These are phyloP conservation scores for Rhodosporidiobolus odoratus DNA, from an alignment of 768 basidiomycete species.

Conservation along the genomic window DNA sequence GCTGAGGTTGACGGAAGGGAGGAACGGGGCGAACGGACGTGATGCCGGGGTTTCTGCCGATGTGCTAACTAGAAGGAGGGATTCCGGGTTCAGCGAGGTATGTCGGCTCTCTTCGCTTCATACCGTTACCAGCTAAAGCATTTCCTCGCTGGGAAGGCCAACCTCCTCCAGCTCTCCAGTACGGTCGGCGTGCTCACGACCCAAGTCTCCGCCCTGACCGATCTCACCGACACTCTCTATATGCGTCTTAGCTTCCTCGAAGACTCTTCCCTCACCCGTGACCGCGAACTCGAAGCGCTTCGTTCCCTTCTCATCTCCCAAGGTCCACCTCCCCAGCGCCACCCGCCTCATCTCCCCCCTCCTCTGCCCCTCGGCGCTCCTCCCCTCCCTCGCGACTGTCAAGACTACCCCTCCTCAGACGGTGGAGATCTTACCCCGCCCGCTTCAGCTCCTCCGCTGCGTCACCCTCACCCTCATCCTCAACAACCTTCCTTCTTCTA, in stretches of 20 bases:
- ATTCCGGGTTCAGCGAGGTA: constrained; percentile 2
- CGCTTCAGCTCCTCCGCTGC: neutral
- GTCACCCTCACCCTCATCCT: neutral
- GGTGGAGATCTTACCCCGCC: constrained; percentile 8
- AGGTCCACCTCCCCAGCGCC: neutral
- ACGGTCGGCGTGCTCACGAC: neutral
- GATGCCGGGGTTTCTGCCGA: too few relatives aligned
- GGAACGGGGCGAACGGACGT: too few relatives aligned
- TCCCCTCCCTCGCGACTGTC: neutral
- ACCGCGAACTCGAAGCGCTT: constrained; percentile 2
- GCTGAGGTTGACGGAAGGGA: neutral
- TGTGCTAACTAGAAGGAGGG: neutral
- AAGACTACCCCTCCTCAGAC: neutral
- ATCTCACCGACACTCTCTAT: neutral
- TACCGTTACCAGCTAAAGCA: neutral
- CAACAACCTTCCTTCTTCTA: neutral
- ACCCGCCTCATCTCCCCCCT: neutral
- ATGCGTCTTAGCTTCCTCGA: neutral
- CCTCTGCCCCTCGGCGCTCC: neutral
- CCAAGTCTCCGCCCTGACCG: neutral
- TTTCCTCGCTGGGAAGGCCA: constrained; percentile 3
- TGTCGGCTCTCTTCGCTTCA: neutral
- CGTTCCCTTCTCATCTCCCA: neutral
- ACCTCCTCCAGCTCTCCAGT: neutral
- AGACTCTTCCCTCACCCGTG: neutral